phyloP scores from a whole-genome alignment of 495 filamentous ascomycete species.

The Extremus antarcticus region DNA sequence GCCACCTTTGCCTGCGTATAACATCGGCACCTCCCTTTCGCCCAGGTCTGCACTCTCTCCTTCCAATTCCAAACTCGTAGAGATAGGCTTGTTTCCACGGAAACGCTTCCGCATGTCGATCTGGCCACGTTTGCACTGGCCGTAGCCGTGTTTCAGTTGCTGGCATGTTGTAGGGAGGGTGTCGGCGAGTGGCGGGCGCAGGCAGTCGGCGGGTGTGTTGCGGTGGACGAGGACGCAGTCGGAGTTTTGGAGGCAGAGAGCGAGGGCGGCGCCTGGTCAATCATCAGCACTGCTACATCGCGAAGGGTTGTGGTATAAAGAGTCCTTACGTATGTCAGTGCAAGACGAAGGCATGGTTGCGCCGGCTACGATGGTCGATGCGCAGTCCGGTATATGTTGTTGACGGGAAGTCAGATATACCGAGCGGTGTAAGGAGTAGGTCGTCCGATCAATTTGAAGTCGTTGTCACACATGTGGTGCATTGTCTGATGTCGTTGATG shows the following conservation, averaged over 20 bases:
- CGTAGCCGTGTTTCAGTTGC: slow-evolving; percentile 83
- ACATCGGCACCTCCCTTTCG: slow-evolving; percentile 40
- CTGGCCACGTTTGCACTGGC: slow-evolving; percentile 90
- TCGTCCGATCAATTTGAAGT: too few species aligned
- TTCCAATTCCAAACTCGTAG: slow-evolving; percentile 50
- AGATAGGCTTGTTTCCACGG: slow-evolving; percentile 83
- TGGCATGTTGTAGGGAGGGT: slow-evolving; percentile 78
- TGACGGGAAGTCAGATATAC: too few species aligned
- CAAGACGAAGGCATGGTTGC: slow-evolving; percentile 83
- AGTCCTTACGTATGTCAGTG: slow-evolving; percentile 76
- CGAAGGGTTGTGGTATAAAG: too few species aligned
- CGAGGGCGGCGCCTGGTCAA: slow-evolving; percentile 68
- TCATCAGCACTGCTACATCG: too few species aligned
- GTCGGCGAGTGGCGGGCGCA: slow-evolving; percentile 65
- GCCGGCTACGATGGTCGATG: background rate
- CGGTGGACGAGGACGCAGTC: slow-evolving; percentile 91
- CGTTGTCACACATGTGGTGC: too few species aligned
- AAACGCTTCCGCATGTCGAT: slow-evolving; percentile 99
- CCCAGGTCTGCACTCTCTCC: slow-evolving; percentile 35
- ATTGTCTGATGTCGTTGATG: too few species aligned
- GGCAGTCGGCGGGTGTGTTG: slow-evolving; percentile 74
- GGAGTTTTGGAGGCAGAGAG: slow-evolving; percentile 84
- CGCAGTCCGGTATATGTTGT: background rate
- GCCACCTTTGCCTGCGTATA: slow-evolving; percentile 72
- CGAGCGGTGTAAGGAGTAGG: too few species aligned